These are phyloP conservation scores for Dysphania ambrosioides DNA, from an alignment of 148 eudicot genomes.

Conservation along the genomic window DNA sequence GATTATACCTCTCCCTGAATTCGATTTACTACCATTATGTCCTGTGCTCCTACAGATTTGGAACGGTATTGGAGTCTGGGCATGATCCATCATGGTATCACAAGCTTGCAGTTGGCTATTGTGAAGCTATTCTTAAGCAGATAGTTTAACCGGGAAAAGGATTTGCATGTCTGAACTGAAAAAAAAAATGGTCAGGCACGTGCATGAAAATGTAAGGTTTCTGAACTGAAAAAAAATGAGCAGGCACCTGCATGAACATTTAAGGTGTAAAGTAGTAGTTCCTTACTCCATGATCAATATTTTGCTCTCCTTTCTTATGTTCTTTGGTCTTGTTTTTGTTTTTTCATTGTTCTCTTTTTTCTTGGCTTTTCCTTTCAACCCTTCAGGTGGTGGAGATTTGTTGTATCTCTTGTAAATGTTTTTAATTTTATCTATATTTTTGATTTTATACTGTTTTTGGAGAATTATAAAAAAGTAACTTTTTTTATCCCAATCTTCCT, in stretches of 20 bases:
- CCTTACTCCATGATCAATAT: neutral
- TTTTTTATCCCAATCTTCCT: neutral
- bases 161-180: neutral
- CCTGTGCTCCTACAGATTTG: slow-evolving; percentile 28
- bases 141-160: neutral
- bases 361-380: neutral
- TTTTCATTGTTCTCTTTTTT: neutral
- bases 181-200: slow-evolving; percentile 11
- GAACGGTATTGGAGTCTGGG: neutral
- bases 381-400: neutral
- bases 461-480: neutral
- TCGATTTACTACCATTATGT: slow-evolving; percentile 15
- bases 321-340: neutral
- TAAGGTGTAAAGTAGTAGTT: slow-evolving; percentile 30
- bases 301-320: neutral
- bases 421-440: neutral
- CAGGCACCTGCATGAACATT: slow-evolving; percentile 26
- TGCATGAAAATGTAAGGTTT: slow-evolving; percentile 26
- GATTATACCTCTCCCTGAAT: neutral
- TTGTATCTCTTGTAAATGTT: neutral
- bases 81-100: neutral
- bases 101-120: neutral
- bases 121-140: neutral
- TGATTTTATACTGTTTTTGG: neutral
- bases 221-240: neutral